These are phyloP conservation scores for Aspergillus spinulosporus DNA, from an alignment of 2,329 filamentous ascomycete species.

Conservation along the genomic window DNA sequence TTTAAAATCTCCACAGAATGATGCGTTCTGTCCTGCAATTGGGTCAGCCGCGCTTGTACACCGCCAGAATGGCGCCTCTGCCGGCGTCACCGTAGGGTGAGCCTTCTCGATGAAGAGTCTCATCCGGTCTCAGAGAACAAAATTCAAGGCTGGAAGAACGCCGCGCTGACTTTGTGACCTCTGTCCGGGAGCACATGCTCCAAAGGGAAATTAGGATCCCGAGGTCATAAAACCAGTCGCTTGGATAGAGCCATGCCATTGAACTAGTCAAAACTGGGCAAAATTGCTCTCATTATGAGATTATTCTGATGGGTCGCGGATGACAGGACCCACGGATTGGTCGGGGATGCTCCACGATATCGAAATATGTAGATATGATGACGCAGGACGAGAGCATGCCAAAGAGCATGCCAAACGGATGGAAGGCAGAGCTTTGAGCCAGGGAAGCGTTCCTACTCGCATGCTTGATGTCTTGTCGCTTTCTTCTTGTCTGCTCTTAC, in stretches of 20 bases:
- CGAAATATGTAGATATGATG: neutral
- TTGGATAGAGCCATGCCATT: neutral
- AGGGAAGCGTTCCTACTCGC: neutral
- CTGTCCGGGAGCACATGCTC: neutral
- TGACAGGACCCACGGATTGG: neutral
- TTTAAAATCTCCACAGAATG: constrained; percentile 17
- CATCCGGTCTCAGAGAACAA: neutral
- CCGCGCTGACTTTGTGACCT: neutral
- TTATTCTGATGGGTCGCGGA: neutral
- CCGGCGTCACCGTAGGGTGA: constrained; percentile 17
- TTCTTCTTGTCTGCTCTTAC: neutral
- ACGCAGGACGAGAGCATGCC: neutral
- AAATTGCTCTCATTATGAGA: neutral
- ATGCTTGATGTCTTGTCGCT: neutral
- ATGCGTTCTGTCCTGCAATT: constrained; percentile 21
- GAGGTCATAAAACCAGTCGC: neutral
- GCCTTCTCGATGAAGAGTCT: constrained; percentile 14
- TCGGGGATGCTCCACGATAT: neutral
- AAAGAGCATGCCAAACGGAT: neutral
- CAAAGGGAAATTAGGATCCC: neutral
- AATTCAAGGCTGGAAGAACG: neutral
- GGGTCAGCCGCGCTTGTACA: constrained; percentile 22
- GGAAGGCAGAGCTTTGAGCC: neutral
- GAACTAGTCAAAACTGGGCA: neutral
- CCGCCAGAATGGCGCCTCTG: constrained; percentile 23